Conservation (phyloP, 2,329 filamentous ascomycete genomes). For the Fusarium kyushuense region DNA sequence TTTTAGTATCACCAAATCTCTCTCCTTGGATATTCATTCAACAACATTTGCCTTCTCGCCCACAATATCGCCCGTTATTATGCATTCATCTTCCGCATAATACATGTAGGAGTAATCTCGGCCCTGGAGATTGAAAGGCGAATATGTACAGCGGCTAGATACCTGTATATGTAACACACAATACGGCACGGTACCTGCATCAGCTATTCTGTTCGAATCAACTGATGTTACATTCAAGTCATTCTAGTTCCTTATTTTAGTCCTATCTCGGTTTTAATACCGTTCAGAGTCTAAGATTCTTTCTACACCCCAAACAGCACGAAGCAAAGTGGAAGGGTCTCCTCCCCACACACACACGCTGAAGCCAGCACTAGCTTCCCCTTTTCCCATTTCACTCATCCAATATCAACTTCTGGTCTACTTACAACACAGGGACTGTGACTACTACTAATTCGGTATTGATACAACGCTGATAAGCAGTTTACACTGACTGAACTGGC, state of each 20-base stretch:
- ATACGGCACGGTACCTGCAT: background rate
- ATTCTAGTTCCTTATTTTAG: slow-evolving; percentile 27
- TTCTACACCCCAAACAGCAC: slow-evolving; percentile 28
- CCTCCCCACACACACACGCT: slow-evolving; percentile 20
- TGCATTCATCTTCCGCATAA: slow-evolving; percentile 9
- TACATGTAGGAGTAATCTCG: slow-evolving; percentile 19
- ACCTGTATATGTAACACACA: background rate
- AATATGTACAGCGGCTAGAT: slow-evolving; percentile 2
- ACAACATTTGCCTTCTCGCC: slow-evolving; percentile 2
- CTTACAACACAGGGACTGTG: background rate
- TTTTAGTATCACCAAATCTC: slow-evolving; percentile 15
- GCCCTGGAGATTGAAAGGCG: slow-evolving; percentile 6
- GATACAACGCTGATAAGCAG: background rate
- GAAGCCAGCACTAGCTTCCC: slow-evolving; percentile 21
- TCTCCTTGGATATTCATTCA: background rate
- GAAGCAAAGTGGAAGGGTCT: slow-evolving; percentile 26
- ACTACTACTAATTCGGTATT: background rate
- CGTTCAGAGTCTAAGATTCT: slow-evolving; percentile 39
- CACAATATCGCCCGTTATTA: slow-evolving; percentile 7
- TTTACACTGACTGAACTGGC: background rate
- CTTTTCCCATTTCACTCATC: slow-evolving; percentile 18
- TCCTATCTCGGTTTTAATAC: slow-evolving; percentile 40
- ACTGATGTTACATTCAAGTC: slow-evolving; percentile 6
- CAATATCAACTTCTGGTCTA: background rate
- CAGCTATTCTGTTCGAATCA: background rate